A percentile compares a stretch with the other conserved stretches of the same genome.
phyloP scores from a whole-genome alignment of 768 basidiomycete genomes.

The Pholiota molesta region DNA sequence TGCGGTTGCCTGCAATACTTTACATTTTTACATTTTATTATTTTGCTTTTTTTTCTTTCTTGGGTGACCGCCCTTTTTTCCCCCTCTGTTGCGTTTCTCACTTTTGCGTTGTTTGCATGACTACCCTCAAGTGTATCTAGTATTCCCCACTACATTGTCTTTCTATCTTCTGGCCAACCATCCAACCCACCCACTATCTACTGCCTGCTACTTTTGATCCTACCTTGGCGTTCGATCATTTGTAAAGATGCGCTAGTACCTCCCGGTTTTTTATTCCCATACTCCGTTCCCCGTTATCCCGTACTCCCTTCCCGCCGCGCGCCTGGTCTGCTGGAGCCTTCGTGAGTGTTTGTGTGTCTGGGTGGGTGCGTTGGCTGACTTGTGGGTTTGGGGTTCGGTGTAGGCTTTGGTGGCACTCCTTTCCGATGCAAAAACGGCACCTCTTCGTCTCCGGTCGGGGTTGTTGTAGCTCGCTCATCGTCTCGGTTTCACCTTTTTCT shows the following conservation, averaged over 20 bases:
- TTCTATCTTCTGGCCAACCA: not conserved
- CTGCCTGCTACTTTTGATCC: not conserved
- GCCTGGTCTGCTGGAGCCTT: not conserved
- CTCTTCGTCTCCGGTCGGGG: not conserved
- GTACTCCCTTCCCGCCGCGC: too few species aligned
- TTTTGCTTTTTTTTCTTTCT: not conserved
- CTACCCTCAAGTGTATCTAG: slow-evolving; percentile 15
- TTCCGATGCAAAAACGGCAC: not conserved
- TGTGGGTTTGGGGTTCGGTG: not conserved
- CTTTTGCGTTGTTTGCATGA: slow-evolving; percentile 8
- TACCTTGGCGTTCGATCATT: not conserved
- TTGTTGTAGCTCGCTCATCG: not conserved
- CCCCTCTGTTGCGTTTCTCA: not conserved
- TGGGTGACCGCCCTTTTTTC: not conserved
- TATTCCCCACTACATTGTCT: slow-evolving; percentile 2
- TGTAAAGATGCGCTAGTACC: not conserved
- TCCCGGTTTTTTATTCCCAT: too few species aligned
- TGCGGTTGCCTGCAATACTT: not conserved
- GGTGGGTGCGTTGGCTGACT: not conserved
- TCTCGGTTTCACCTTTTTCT: not conserved
- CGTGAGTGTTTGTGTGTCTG: not conserved
- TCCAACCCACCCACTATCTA: not conserved
- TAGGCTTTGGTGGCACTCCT: too few species aligned
- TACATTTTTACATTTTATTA: not conserved
- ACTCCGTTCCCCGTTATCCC: too few species aligned